Conservation (phyloP, 805 yeast genomes). For the Candida adriatica region DNA sequence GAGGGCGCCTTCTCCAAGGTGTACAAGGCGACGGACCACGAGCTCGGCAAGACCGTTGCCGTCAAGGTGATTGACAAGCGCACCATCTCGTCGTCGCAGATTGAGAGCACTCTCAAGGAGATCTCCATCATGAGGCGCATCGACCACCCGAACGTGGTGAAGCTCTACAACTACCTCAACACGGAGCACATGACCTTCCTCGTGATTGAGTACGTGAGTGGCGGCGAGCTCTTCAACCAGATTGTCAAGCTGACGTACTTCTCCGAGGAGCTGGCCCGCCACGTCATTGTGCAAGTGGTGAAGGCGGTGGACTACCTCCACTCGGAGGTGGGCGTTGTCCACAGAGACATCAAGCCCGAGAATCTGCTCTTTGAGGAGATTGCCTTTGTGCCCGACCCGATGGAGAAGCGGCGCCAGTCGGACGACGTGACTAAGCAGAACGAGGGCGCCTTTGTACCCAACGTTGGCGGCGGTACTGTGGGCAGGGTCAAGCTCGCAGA, state of each 20-base stretch:
- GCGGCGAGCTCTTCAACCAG: constrained; percentile 75
- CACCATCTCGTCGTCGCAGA: constrained; percentile 54
- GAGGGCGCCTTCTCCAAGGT: constrained; percentile 83
- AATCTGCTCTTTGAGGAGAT: constrained; percentile 66
- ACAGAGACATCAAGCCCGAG: constrained; percentile 94
- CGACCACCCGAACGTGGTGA: constrained; percentile 57
- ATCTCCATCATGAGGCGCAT: constrained; percentile 67
- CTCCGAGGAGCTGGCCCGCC: constrained; percentile 52
- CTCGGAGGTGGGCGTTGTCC: constrained; percentile 88
- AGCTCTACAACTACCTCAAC: constrained; percentile 60
- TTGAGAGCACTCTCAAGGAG: constrained; percentile 71
- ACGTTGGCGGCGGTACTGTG: constrained; percentile 56
- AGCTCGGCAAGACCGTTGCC: constrained; percentile 31
- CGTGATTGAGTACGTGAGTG: constrained; percentile 35
- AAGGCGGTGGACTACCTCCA: constrained; percentile 94
- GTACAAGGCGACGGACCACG: constrained; percentile 44
- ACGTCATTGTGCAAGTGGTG: constrained; percentile 54
- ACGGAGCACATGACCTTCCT: constrained; percentile 55
- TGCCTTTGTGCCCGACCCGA: constrained; percentile 16
- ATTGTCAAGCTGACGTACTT: constrained; percentile 56
- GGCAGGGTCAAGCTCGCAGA: constrained; percentile 63
- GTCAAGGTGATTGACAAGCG: constrained; percentile 60
- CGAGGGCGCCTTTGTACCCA: constrained; percentile 49
- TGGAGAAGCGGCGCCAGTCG: constrained; percentile 30
- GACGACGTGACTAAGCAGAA: constrained; percentile 53